phyloP scores from a whole-genome alignment of 768 basidiomycete species.

The Tephrocybe sp. region DNA sequence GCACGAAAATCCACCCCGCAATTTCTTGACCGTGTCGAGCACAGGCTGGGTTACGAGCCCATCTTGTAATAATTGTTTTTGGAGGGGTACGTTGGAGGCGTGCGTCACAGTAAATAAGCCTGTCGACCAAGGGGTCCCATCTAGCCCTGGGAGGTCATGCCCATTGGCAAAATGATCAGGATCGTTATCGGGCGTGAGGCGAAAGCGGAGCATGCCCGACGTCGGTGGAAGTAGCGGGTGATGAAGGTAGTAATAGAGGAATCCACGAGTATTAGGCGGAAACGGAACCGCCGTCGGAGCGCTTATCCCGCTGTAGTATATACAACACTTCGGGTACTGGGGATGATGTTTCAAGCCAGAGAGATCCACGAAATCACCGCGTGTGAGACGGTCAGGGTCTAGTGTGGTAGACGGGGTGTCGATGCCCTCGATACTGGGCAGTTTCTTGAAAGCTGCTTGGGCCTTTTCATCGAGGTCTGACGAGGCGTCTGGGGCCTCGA shows the following conservation, averaged over 20 bases:
- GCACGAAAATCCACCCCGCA: neutral
- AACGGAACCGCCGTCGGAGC: neutral
- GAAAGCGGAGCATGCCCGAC: neutral
- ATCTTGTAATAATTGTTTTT: neutral
- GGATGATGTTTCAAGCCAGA: neutral
- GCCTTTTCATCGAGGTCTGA: too few relatives aligned
- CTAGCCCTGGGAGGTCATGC: neutral
- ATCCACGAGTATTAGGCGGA: neutral
- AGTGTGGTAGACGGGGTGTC: neutral
- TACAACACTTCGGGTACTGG: neutral
- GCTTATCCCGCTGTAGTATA: neutral
- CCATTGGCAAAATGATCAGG: neutral
- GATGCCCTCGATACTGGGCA: neutral
- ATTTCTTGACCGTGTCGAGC: neutral
- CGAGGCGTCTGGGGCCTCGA: neutral
- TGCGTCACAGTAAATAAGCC: neutral
- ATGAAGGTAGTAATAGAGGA: neutral
- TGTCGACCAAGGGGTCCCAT: neutral
- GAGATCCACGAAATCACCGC: neutral
- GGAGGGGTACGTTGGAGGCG: neutral
- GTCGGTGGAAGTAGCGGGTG: neutral
- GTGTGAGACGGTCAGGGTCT: neutral
- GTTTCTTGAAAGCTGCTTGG: too few relatives aligned
- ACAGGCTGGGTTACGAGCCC: neutral
- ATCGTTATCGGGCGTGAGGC: neutral